Base-by-base conservation (phyloP, 306 rosid species). In the Cyamopsis tetragonoloba region DNA sequence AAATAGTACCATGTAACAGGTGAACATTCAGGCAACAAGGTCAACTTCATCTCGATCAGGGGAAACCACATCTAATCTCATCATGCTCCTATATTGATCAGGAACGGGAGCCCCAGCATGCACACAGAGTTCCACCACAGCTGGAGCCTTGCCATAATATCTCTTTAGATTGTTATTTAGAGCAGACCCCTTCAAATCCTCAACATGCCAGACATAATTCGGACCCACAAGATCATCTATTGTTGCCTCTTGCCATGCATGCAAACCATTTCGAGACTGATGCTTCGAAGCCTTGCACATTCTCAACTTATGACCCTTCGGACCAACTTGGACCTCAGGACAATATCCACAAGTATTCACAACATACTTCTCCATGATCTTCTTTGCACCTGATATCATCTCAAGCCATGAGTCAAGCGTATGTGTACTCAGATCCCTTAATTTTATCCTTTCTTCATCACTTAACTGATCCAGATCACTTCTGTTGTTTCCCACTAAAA, bases 181-280 rank as follows among this genome's bases (percentile, higher is more conserved):
- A 42, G 88, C 77, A 78, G 88, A 74, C 19, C 75, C 79, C 24
- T 83, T 66, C 57, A 75, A 12, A 73, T 91, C 92, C 51, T 66
- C 86, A 23, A 85, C 87, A 62, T 91, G 96, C 97, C 96, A 91
- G n/a, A 91, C 91, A 70, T 83, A 82, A 77, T 88, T 88, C 0
- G 91, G 88, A 76, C 80, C 78, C 23, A 88, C 83, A 28, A 88
- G 64, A 70, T 88, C 95, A 13, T 88, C 87, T 38, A 88, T 58
- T 24, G 76, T 86, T 10, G 96, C 96, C 72, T 91, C 91, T 70
- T 91, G 95, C 97, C 97, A 91, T 55, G 96, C 96, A 62, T 91
- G 97, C 74, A 91, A 74, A 44, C 97, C 97, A 18, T 91, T 78
- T 6, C 96, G 89, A 48, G 91, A 86, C 70, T 88, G 97, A 68